phyloP scores from a whole-genome alignment of 2,329 filamentous ascomycete genomes.

The Beauveria caledonica region DNA sequence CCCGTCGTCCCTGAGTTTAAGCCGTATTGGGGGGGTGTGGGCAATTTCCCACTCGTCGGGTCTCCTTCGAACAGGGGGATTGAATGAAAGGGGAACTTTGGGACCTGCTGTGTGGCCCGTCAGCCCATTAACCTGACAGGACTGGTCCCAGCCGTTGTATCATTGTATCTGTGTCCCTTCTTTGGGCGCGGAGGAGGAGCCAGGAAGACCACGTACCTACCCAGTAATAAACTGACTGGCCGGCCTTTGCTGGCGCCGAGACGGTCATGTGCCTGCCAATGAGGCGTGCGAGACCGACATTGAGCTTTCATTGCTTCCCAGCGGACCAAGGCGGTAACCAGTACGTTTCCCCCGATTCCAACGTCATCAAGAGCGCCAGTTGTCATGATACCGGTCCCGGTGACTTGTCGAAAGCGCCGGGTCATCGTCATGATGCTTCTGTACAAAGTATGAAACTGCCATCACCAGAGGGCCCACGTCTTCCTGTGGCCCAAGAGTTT shows the following conservation, averaged over 20 bases:
- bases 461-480: not conserved
- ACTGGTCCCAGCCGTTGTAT: too few species aligned
- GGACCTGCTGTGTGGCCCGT: not conserved
- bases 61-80: slow-evolving; percentile 11
- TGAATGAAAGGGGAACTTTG: slow-evolving; percentile 10
- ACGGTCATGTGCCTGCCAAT: not conserved
- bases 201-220: not conserved
- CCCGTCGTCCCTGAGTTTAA: slow-evolving; percentile 7
- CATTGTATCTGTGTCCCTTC: not conserved
- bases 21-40: slow-evolving; percentile 10
- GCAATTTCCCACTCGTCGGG: slow-evolving; percentile 12
- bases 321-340: too few species aligned
- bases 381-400: not conserved
- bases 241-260: not conserved
- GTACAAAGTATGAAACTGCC: not conserved
- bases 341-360: too few species aligned
- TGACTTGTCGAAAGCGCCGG: not conserved
- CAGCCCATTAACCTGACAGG: not conserved
- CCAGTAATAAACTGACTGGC: not conserved
- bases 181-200: not conserved
- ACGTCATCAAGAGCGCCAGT: not conserved
- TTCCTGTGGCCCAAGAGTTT: not conserved
- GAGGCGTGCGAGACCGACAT: not conserved
- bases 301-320: too few species aligned
- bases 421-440: not conserved